These are phyloP conservation scores for Globisporangium spiculum DNA, from an alignment of 352 stramenopile genomes.

Conservation along the genomic window DNA sequence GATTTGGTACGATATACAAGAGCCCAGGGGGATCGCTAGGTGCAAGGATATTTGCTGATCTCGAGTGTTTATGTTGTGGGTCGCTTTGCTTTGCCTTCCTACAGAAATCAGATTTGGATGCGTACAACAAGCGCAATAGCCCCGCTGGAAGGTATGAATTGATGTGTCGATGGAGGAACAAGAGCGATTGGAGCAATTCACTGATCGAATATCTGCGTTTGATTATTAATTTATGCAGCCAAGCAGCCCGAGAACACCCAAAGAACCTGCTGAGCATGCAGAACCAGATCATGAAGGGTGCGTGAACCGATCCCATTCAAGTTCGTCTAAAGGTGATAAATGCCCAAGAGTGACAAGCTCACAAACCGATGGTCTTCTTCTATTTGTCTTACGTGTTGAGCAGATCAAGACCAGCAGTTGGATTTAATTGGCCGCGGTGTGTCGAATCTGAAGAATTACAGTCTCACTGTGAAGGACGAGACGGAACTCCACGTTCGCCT, in stretches of 20 bases:
- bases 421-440: slow-evolving; percentile 81
- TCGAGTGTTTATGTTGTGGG: neutral
- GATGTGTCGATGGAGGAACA: neutral
- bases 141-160: slow-evolving; percentile 1
- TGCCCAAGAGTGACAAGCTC: neutral
- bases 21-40: neutral
- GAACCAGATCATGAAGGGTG: slow-evolving; percentile 89
- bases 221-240: slow-evolving; percentile 8
- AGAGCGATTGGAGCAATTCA: neutral
- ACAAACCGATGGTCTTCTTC: neutral
- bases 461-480: slow-evolving; percentile 85
- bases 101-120: slow-evolving; percentile 71
- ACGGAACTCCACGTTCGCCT: slow-evolving; percentile 87
- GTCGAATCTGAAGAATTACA: slow-evolving; percentile 84
- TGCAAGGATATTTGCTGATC: neutral
- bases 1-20: slow-evolving; percentile 42
- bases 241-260: slow-evolving; percentile 32
- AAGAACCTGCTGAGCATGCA: slow-evolving; percentile 76
- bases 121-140: slow-evolving; percentile 64
- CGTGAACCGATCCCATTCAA: neutral
- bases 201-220: neutral
- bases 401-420: slow-evolving; percentile 86
- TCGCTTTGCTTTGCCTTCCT: neutral
- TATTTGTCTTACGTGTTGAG: neutral
- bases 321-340: too few species aligned